Conservation (phyloP, 192 early-diverging fungal genomes). For the Dispira simplex region DNA sequence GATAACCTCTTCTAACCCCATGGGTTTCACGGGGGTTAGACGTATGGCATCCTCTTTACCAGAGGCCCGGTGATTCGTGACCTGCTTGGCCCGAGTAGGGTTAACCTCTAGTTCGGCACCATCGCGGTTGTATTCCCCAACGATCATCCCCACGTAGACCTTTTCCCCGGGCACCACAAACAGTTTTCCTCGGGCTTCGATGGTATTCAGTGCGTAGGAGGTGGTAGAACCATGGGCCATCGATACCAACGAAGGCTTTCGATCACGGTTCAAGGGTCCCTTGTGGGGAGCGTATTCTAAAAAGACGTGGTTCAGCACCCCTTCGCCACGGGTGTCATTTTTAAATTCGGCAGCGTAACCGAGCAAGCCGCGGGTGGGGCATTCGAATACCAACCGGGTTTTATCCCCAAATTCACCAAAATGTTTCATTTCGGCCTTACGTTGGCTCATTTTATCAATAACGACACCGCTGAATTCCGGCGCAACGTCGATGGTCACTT, state of each 20-base stretch:
- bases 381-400: constrained; percentile 61
- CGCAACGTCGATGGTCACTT: constrained; percentile 67
- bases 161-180: constrained; percentile 59
- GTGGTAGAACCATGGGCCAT: constrained; percentile 50
- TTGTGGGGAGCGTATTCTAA: constrained; percentile 53
- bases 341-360: constrained; percentile 81
- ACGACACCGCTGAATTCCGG: constrained; percentile 53
- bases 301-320: constrained; percentile 66
- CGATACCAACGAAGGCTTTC: constrained; percentile 65
- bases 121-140: constrained; percentile 65
- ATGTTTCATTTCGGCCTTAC: constrained; percentile 69
- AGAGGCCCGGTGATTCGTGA: constrained; percentile 63
- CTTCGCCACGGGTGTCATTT: constrained; percentile 73
- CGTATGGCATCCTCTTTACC: constrained; percentile 65
- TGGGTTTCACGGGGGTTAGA: constrained; percentile 45
- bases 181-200: constrained; percentile 66
- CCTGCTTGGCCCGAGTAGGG: constrained; percentile 65
- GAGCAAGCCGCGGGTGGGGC: constrained; percentile 67
- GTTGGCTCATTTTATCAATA: constrained; percentile 70
- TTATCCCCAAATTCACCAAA: constrained; percentile 53
- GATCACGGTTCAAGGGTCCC: constrained; percentile 51
- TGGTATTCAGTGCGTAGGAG: constrained; percentile 52
- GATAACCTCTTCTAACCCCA: constrained; percentile 60
- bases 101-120: constrained; percentile 65
- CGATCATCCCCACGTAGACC: constrained; percentile 76